Conservation (phyloP, 2,329 filamentous ascomycete genomes). For the Cladophialophora exuberans region DNA sequence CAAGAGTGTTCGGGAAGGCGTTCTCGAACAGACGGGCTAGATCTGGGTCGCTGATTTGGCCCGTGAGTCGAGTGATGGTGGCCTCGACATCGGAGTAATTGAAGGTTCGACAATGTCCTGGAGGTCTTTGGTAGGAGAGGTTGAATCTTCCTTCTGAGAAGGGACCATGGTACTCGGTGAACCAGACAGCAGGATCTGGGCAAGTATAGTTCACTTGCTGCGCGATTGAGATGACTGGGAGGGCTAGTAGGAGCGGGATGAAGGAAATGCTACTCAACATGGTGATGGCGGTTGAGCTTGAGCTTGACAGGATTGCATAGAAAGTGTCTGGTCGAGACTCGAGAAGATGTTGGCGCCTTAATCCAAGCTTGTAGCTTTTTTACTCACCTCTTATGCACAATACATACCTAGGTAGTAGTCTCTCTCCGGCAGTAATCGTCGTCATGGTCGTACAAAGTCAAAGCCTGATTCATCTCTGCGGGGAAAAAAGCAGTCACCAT, state of each 20-base stretch:
- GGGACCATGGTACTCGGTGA: neutral
- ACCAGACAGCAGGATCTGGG: neutral
- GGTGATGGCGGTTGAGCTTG: too few species aligned
- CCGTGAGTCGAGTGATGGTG: neutral
- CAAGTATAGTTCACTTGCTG: constrained; percentile 7
- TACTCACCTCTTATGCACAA: too few species aligned
- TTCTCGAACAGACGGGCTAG: constrained; percentile 93
- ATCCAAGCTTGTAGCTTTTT: too few species aligned
- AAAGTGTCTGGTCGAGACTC: too few species aligned
- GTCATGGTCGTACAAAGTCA: too few species aligned
- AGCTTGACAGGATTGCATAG: too few species aligned
- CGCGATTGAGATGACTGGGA: neutral
- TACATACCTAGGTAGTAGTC: too few species aligned
- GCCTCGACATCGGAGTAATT: constrained; percentile 8
- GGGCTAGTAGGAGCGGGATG: neutral
- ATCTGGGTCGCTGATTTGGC: constrained; percentile 81
- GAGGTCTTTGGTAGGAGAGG: constrained; percentile 9
- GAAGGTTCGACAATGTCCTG: constrained; percentile 2
- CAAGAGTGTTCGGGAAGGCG: constrained; percentile 86
- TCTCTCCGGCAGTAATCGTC: too few species aligned
- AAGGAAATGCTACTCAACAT: too few species aligned
- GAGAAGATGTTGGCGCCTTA: too few species aligned
- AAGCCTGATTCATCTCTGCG: too few species aligned
- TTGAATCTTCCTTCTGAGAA: constrained; percentile 2
- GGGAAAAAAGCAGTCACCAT: too few species aligned